Percentiles rank a stretch among this genome's conserved stretches.
These are phyloP conservation scores for Pseudogymnoascus sp. DNA, from an alignment of 2,329 filamentous ascomycete genomes.

Conservation along the genomic window DNA sequence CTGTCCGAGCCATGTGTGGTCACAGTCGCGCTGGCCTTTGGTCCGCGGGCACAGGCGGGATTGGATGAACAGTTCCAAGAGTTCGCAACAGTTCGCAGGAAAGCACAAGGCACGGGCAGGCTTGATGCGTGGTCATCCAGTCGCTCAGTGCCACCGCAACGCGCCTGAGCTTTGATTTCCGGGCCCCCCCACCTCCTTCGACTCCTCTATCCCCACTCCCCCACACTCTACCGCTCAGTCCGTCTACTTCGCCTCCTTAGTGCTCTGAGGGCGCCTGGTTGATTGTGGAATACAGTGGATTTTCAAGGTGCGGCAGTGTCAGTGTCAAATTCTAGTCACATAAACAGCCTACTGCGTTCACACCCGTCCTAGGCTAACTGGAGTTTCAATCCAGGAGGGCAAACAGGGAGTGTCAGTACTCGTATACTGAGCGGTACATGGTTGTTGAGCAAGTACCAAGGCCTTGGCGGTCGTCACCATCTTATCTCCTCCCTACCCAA, in stretches of 20 bases:
- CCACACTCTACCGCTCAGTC: not conserved
- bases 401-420: not conserved
- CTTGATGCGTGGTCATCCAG: not conserved
- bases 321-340: not conserved
- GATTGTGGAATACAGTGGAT: not conserved
- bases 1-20: not conserved
- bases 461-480: not conserved
- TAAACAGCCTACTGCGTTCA: not conserved
- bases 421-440: not conserved
- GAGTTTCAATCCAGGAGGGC: not conserved
- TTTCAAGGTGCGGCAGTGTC: not conserved
- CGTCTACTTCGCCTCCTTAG: not conserved
- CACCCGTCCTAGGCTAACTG: not conserved
- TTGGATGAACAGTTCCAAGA: not conserved
- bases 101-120: not conserved
- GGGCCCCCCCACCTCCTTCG: not conserved
- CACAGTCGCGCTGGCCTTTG: not conserved
- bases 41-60: not conserved
- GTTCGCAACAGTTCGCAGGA: not conserved
- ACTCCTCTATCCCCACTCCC: not conserved
- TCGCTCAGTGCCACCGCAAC: too few species aligned
- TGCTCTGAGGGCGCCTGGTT: not conserved
- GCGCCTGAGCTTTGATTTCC: too few species aligned
- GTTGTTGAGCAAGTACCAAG: not conserved
- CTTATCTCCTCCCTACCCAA: not conserved